phyloP scores from a whole-genome alignment of 768 basidiomycete genomes.

The Lentinula aciculospora region DNA sequence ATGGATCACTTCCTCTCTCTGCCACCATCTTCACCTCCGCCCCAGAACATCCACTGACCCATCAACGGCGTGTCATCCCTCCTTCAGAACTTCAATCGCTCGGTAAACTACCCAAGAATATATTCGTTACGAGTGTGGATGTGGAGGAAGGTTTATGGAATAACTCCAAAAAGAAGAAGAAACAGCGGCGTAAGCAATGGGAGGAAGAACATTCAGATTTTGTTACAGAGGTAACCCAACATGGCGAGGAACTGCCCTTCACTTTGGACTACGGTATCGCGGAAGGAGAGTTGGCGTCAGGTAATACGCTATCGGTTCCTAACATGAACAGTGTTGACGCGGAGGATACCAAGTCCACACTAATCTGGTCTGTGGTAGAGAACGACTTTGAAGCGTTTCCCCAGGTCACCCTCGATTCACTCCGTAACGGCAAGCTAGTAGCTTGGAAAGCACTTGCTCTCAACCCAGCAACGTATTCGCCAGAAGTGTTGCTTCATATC shows the following conservation, averaged over 20 bases:
- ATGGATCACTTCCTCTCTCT: neutral
- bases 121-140: conserved; percentile 49
- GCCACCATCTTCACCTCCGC: conserved; percentile 1
- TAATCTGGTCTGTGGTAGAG: conserved; percentile 4
- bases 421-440: neutral
- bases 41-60: neutral
- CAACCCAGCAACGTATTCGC: neutral
- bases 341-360: neutral
- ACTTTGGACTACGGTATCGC: neutral
- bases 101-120: conserved; percentile 33
- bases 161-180: conserved; percentile 15
- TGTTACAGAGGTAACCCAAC: neutral
- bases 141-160: conserved; percentile 29
- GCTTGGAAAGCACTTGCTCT: conserved; percentile 5
- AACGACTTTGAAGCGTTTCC: neutral
- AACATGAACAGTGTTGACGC: neutral
- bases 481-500: conserved; percentile 5
- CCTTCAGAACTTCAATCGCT: conserved; percentile 36
- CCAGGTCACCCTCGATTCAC: neutral
- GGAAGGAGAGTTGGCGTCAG: neutral
- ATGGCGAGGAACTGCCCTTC: neutral
- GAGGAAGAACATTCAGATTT: neutral
- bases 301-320: neutral
- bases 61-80: conserved; percentile 28
- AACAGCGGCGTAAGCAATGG: neutral